Evolutionary conservation across 805 yeast genomes (phyloP).

Genomic region (Kuraishia ogatae): DNA sequence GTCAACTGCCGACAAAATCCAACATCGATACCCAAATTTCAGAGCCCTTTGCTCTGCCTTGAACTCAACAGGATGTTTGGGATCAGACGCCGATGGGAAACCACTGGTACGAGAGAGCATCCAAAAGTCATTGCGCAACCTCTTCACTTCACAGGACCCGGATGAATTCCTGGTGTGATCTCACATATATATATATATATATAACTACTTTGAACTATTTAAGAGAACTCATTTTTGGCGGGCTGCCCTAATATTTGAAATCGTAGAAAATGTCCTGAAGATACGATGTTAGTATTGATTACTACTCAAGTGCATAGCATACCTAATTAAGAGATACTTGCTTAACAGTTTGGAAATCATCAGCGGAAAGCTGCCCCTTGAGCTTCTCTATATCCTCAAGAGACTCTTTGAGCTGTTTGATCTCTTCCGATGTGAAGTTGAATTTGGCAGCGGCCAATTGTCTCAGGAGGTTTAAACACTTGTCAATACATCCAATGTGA

Average conservation of each 20-base stretch:
- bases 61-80: neutral
- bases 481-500: conserved; percentile 47
- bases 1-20: conserved; percentile 36
- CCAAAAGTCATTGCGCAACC: neutral
- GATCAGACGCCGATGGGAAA: conserved; percentile 24
- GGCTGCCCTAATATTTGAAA: conserved; percentile 17
- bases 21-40: conserved; percentile 30
- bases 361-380: conserved; percentile 42
- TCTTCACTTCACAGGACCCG: conserved; percentile 40
- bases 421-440: conserved; percentile 36
- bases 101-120: conserved; percentile 22
- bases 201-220: too few relatives aligned
- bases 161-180: conserved; percentile 22
- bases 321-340: conserved; percentile 22
- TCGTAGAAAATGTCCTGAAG: conserved; percentile 20
- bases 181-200: neutral
- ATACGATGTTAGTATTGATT: neutral
- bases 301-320: conserved; percentile 1
- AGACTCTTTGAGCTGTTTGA: conserved; percentile 23
- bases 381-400: conserved; percentile 30
- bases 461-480: conserved; percentile 40
- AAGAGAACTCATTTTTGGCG: neutral
- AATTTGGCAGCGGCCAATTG: conserved; percentile 36
- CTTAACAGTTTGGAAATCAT: conserved; percentile 43
- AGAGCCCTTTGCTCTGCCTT: conserved; percentile 7